phyloP scores from a whole-genome alignment of 2,329 filamentous ascomycete genomes.

The Sporothrix euskadiensis region DNA sequence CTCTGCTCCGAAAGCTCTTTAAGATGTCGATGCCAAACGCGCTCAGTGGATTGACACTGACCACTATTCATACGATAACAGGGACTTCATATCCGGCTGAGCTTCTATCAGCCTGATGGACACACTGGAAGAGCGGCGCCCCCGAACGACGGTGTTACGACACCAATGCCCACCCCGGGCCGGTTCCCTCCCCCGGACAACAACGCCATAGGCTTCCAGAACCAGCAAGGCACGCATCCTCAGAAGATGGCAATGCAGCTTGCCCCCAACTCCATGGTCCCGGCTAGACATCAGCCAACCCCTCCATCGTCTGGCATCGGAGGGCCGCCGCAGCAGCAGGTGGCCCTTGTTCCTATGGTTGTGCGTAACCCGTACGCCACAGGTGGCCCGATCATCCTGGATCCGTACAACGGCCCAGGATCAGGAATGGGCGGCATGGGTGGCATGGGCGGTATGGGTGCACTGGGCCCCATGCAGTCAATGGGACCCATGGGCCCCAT shows the following conservation, averaged over 20 bases:
- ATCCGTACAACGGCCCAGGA: constrained; percentile 39
- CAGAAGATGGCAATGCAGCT: constrained; percentile 18
- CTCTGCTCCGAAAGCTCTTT: not conserved
- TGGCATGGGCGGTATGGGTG: constrained; percentile 53
- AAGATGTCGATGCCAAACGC: not conserved
- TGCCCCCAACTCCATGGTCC: constrained; percentile 3
- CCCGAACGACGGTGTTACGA: constrained; percentile 28
- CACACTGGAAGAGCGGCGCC: constrained; percentile 24
- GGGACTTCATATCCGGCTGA: constrained; percentile 31
- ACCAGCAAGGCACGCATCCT: not conserved
- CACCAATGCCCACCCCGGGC: constrained; percentile 33
- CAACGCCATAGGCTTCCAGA: constrained; percentile 8
- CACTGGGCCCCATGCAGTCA: not conserved
- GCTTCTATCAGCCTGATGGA: constrained; percentile 28
- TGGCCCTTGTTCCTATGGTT: constrained; percentile 43
- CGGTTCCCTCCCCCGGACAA: constrained; percentile 29
- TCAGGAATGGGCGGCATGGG: constrained; percentile 59
- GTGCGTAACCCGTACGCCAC: constrained; percentile 40
- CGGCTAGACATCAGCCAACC: constrained; percentile 28
- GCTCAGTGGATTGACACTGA: not conserved
- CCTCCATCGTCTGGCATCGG: constrained; percentile 34
- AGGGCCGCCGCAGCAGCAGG: constrained; percentile 39
- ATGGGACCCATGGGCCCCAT: not conserved
- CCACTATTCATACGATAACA: constrained; percentile 2
- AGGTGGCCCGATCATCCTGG: constrained; percentile 40